Evolutionary conservation across 169 alveolate genomes (phyloP), one percentile per base, ranked within the genome.

Genomic region (Perkinsus chesapeaki): DNA sequence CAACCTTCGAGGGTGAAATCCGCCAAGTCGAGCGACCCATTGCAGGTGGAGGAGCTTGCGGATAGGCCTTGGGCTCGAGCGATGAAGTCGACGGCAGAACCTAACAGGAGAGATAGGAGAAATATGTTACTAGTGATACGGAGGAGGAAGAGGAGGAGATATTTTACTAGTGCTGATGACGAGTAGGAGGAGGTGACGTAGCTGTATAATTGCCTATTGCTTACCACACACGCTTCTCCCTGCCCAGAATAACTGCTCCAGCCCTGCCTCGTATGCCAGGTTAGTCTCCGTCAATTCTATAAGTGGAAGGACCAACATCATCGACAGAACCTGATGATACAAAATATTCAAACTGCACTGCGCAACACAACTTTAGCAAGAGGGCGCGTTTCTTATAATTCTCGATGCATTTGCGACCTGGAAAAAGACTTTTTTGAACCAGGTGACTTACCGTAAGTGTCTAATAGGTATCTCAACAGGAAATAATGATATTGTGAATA

Each of bases 251-350:
- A 96, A 48, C 91, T 94, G 91, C 73, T 96, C 92, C 3, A 96
- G 95, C 0, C 98, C 98, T 73, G 93, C 93, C 39, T 93, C 48
- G 23, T 92, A 91, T 5, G 97, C 91, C 39, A 48, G 73, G 47
- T 95, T 96, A 38, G 39, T 39, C 39, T 93, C 95, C 23, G 92
- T 92, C 39, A 93, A 94, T 20, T 95, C 96, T n/a, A 95, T 91
- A 39, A 95, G 39, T 10, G 98, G 98, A n/a, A 96, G 92, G 7
- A 96, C 95, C 93, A 96, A 92, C 90, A 96, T 93, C 95, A 96
- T 94, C 27, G 92, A 73, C 7, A 97, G 95, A 23, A 97, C 82
- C 82, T 60, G 82, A 60, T 9, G 23, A 43, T 5, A 9, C 60
- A 43, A 43, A 43, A 5, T 43, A 43, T 5, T 43, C 60, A 5